Percentiles rank a stretch among this genome's conserved stretches.
These are phyloP conservation scores for Quercus tomentella DNA, from an alignment of 331 rosid species.

Conservation along the genomic window DNA sequence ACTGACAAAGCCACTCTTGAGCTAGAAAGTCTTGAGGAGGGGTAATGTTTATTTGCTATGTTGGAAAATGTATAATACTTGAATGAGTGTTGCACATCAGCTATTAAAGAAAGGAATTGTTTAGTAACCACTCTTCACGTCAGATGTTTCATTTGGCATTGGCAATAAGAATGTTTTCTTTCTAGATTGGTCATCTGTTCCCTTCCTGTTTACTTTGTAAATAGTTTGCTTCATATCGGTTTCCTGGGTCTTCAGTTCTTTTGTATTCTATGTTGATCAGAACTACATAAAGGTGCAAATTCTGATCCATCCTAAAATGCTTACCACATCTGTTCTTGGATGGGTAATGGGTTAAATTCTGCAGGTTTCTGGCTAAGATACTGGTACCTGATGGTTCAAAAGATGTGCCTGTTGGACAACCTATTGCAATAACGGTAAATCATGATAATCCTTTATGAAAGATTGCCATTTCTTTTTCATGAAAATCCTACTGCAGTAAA, in stretches of 20 bases:
- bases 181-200: background rate
- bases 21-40: conserved; percentile 96
- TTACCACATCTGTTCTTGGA: conserved; percentile 5
- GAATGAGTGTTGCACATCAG: background rate
- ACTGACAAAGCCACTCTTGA: conserved; percentile 98
- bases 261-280: background rate
- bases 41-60: conserved; percentile 43
- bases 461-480: conserved; percentile 16
- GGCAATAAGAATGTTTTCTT: background rate
- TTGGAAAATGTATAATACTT: background rate
- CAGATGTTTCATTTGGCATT: conserved; percentile 13
- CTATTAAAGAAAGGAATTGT: conserved; percentile 1
- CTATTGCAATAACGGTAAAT: conserved; percentile 86
- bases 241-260: background rate
- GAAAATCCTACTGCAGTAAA: conserved; percentile 2
- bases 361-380: conserved; percentile 90
- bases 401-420: conserved; percentile 91
- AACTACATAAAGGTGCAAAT: conserved; percentile 1
- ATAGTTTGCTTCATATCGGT: background rate
- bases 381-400: conserved; percentile 92
- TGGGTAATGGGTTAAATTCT: conserved; percentile 25
- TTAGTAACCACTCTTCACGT: conserved; percentile 2
- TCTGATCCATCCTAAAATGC: conserved; percentile 20
- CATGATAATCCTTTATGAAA: conserved; percentile 13
- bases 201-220: background rate